These are phyloP conservation scores for Cyanidioschyzon merolae DNA, from an alignment of 23 red algal species.

Conservation along the genomic window DNA sequence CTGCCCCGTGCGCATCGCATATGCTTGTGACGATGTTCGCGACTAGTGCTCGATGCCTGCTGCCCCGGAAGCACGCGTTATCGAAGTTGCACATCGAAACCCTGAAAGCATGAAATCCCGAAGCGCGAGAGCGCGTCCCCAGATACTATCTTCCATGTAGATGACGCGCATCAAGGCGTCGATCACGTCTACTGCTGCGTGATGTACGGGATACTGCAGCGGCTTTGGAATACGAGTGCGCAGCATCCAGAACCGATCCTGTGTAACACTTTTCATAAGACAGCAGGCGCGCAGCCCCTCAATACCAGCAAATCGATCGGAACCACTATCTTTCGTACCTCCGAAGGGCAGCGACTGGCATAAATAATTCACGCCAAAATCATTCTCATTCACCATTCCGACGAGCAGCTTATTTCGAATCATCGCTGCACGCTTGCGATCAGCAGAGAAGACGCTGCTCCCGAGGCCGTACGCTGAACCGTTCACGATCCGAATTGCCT, in stretches of 20 bases:
- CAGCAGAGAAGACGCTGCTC: constrained; percentile 42
- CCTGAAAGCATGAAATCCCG: no score
- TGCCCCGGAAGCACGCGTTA: no score
- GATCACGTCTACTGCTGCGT: constrained; percentile 36
- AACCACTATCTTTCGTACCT: constrained; percentile 71
- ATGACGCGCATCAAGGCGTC: constrained; percentile 48
- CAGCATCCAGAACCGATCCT: constrained; percentile 38
- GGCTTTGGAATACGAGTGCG: constrained; percentile 51
- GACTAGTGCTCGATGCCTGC: no score
- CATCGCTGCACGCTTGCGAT: constrained; percentile 26
- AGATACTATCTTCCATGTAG: constrained; percentile 23
- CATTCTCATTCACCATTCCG: constrained; percentile 91
- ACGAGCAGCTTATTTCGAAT: constrained; percentile 29
- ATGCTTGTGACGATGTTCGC: no score
- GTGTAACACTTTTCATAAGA: constrained; percentile 53
- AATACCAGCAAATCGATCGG: constrained; percentile 77
- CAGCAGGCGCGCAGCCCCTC: constrained; percentile 94
- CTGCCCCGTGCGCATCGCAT: no score
- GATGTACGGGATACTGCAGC: constrained; percentile 42
- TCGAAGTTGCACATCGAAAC: no score
- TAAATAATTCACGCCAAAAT: constrained; percentile 90
- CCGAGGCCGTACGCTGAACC: constrained; percentile 62
- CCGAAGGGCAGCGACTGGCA: constrained; percentile 94
- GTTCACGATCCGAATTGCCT: constrained; percentile 54
- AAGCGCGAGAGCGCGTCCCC: not conserved